phyloP scores from a whole-genome alignment of 768 basidiomycete genomes.

The Heimioporus sp. region DNA sequence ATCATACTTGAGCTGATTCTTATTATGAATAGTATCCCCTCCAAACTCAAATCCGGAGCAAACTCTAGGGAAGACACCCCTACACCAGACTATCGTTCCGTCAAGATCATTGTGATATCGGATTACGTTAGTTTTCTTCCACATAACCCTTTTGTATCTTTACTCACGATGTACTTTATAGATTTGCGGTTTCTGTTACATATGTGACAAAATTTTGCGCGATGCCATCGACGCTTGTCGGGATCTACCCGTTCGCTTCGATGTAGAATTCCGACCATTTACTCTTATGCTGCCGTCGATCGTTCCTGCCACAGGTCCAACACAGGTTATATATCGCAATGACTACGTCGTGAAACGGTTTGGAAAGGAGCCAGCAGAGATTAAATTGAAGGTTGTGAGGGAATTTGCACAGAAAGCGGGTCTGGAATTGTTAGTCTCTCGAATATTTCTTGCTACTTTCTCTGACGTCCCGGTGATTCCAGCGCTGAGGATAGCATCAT shows the following conservation, averaged over 20 bases:
- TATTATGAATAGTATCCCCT: constrained; percentile 14
- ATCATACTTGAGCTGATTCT: not conserved
- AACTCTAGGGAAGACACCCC: not conserved
- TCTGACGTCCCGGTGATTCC: not conserved
- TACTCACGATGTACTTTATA: not conserved
- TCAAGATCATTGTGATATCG: constrained; percentile 33
- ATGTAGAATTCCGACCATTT: constrained; percentile 33
- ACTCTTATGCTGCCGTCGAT: constrained; percentile 6
- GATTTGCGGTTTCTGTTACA: constrained; percentile 37
- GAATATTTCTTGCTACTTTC: not conserved
- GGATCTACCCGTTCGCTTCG: constrained; percentile 29
- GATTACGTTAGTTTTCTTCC: constrained; percentile 24
- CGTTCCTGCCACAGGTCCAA: not conserved
- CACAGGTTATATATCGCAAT: constrained; percentile 15
- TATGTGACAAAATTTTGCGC: constrained; percentile 32
- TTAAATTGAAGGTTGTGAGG: constrained; percentile 19
- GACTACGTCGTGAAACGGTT: constrained; percentile 19
- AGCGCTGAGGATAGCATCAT: constrained; percentile 38
- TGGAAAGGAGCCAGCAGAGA: constrained; percentile 26
- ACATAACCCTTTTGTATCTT: not conserved
- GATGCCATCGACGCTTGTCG: constrained; percentile 33
- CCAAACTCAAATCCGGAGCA: constrained; percentile 13
- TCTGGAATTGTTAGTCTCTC: constrained; percentile 21
- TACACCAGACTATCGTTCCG: constrained; percentile 14
- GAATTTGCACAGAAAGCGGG: constrained; percentile 26